phyloP scores from a whole-genome alignment of 2,329 filamentous ascomycete species.

The Chalaropsis ovoidea region DNA sequence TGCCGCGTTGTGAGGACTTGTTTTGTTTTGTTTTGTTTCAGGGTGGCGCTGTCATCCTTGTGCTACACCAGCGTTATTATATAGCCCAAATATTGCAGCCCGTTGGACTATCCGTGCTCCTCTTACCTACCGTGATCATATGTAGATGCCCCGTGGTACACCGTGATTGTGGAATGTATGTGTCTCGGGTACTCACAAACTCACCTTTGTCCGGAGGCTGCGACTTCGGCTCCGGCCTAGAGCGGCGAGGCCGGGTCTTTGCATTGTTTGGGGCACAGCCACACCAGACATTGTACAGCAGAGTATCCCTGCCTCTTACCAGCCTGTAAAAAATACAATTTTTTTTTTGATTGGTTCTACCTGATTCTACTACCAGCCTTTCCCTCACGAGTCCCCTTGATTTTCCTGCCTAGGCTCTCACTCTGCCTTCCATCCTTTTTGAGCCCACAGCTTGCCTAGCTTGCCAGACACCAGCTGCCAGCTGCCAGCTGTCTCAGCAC shows the following conservation, averaged over 20 bases:
- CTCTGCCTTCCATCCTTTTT: too few species aligned
- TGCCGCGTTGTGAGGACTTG: too few species aligned
- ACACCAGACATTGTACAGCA: neutral
- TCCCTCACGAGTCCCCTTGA: slow-evolving; percentile 4
- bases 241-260: neutral
- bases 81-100: neutral
- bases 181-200: neutral
- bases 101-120: neutral
- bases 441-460: too few species aligned
- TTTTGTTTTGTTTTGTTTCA: too few species aligned
- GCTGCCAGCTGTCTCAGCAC: neutral
- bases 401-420: slow-evolving; percentile 16
- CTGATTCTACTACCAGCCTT: neutral
- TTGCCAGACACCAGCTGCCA: neutral
- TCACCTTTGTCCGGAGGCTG: neutral
- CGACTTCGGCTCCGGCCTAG: neutral
- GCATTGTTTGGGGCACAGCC: neutral
- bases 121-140: neutral
- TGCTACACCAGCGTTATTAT: neutral
- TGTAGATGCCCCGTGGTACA: neutral
- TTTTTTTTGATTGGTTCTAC: neutral
- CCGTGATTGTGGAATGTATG: neutral
- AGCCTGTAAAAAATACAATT: neutral
- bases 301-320: too few species aligned
- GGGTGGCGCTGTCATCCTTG: neutral